Evolutionary conservation across 2,329 filamentous ascomycete species (phyloP).

Genomic region (Aaosphaeria arxii): DNA sequence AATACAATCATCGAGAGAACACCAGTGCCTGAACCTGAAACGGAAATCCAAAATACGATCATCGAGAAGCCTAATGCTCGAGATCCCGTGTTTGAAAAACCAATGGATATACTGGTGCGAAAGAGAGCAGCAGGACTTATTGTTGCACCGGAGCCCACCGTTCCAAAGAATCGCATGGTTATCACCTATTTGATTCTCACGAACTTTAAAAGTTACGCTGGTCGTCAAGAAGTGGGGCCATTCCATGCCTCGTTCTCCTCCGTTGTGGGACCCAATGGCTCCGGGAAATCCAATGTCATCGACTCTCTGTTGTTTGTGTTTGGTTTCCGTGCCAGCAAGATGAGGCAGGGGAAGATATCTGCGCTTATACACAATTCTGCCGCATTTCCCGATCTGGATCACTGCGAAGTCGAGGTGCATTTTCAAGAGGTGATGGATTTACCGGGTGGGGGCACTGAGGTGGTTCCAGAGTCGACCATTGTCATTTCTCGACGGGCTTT

Average conservation of each 20-base stretch:
- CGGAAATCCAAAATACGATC: conserved; percentile 16
- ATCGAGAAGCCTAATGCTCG: conserved; percentile 72
- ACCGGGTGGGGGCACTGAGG: conserved; percentile 69
- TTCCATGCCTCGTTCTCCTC: conserved; percentile 98
- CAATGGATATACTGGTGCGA: conserved; percentile 91
- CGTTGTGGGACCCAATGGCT: conserved; percentile 95
- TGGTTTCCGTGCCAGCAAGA: conserved; percentile 97
- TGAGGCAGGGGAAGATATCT: conserved; percentile 98
- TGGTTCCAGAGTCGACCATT: conserved; percentile 79
- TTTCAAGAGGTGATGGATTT: conserved; percentile 94
- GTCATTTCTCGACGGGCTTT: conserved; percentile 90
- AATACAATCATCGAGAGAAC: conserved; percentile 52
- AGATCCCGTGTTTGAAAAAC: conserved; percentile 76
- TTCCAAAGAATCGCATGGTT: conserved; percentile 82
- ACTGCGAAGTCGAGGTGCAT: conserved; percentile 94
- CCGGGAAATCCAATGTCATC: conserved; percentile 98
- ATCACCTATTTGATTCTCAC: conserved; percentile 88
- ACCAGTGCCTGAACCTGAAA: neutral
- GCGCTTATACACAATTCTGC: conserved; percentile 97
- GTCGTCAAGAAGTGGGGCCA: conserved; percentile 88
- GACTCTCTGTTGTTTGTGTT: conserved; percentile 99
- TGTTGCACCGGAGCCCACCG: conserved; percentile 68
- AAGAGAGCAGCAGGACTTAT: conserved; percentile 65
- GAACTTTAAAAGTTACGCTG: conserved; percentile 99
- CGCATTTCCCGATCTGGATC: conserved; percentile 76